Conservation (phyloP, 768 basidiomycete genomes). For the Psilocybe azurescens region DNA sequence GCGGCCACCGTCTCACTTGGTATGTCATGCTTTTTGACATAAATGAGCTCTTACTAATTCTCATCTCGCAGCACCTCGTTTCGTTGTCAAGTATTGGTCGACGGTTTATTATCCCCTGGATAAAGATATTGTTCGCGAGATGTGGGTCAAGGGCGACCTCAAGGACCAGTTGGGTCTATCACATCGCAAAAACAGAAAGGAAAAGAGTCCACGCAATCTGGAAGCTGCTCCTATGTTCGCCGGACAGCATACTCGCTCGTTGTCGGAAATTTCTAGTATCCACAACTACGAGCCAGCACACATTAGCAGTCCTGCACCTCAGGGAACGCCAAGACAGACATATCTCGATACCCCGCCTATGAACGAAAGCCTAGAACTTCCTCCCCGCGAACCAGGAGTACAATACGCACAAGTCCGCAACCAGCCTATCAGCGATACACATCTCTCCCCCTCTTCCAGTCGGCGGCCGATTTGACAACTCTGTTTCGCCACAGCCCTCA, state of each 20-base stretch:
- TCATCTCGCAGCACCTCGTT: constrained; percentile 68
- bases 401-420: constrained; percentile 31
- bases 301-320: constrained; percentile 34
- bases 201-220: constrained; percentile 37
- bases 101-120: constrained; percentile 81
- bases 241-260: constrained; percentile 64
- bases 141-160: constrained; percentile 84
- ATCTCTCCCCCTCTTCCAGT: constrained; percentile 32
- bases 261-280: constrained; percentile 58
- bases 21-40: constrained; percentile 34
- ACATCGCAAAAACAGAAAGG: constrained; percentile 60
- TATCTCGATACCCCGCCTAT: constrained; percentile 53
- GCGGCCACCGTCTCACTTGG: constrained; percentile 75
- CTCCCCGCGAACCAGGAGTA: constrained; percentile 28
- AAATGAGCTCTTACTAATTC: background rate
- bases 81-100: constrained; percentile 74
- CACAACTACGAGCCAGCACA: constrained; percentile 56
- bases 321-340: constrained; percentile 45
- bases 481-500: constrained; percentile 51
- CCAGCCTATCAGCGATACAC: constrained; percentile 23
- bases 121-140: constrained; percentile 91
- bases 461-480: constrained; percentile 23
- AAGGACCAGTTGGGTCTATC: constrained; percentile 81
- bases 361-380: constrained; percentile 35
- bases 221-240: constrained; percentile 79